phyloP scores from a whole-genome alignment of 2,329 filamentous ascomycete genomes.

The Fusarium nodosum region DNA sequence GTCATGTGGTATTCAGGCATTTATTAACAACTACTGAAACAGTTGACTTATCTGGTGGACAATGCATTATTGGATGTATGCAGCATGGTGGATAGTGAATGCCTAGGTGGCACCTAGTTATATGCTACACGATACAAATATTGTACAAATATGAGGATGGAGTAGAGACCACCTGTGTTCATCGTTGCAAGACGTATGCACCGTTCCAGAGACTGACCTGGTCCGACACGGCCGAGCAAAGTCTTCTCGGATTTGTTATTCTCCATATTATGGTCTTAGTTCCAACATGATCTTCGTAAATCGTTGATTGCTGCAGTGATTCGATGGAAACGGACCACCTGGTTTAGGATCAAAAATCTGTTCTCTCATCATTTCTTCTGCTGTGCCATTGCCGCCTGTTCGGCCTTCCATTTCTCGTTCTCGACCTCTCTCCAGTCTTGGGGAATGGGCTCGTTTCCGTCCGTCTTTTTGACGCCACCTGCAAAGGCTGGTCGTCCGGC shows the following conservation, averaged over 20 bases:
- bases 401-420: constrained; percentile 68
- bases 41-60: neutral
- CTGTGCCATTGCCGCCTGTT: constrained; percentile 51
- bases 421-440: constrained; percentile 74
- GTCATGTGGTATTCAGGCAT: neutral
- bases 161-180: neutral
- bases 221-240: neutral
- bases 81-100: neutral
- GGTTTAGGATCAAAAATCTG: neutral
- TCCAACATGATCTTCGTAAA: constrained; percentile 1
- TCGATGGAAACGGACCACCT: neutral
- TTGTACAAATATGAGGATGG: constrained; percentile 2
- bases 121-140: constrained; percentile 1
- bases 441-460: constrained; percentile 74
- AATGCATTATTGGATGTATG: neutral
- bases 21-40: neutral
- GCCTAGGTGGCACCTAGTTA: neutral
- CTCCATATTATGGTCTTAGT: neutral
- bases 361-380: constrained; percentile 45
- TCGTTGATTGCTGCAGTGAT: constrained; percentile 2
- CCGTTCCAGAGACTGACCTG: neutral
- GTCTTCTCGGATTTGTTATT: neutral
- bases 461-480: constrained; percentile 73
- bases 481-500: constrained; percentile 80
- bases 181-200: neutral